These are phyloP conservation scores for Ophiocordyceps sinensis DNA, from an alignment of 2,329 filamentous ascomycete genomes.

Conservation along the genomic window DNA sequence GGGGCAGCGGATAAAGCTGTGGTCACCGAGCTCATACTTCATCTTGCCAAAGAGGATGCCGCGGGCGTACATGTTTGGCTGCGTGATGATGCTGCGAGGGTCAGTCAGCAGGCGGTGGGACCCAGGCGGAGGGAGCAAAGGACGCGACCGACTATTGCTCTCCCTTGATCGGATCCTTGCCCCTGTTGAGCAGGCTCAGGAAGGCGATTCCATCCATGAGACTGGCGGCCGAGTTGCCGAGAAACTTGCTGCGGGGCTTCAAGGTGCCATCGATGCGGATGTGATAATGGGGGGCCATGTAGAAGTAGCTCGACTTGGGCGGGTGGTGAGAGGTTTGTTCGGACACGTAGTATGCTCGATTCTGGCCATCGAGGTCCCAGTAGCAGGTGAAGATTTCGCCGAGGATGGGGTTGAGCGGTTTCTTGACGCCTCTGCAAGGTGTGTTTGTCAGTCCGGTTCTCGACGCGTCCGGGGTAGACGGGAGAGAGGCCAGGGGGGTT, in stretches of 20 bases:
- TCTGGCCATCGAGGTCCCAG: slow-evolving; percentile 80
- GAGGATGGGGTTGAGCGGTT: slow-evolving; percentile 90
- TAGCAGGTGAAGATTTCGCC: slow-evolving; percentile 92
- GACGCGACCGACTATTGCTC: slow-evolving; percentile 66
- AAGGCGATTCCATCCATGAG: slow-evolving; percentile 96
- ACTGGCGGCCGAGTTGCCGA: slow-evolving; percentile 94
- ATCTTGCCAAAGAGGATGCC: slow-evolving; percentile 97
- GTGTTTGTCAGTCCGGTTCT: neutral
- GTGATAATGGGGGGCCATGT: slow-evolving; percentile 85
- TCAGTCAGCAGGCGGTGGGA: slow-evolving; percentile 4
- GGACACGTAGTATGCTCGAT: slow-evolving; percentile 84
- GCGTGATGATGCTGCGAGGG: slow-evolving; percentile 61
- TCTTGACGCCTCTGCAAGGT: slow-evolving; percentile 72
- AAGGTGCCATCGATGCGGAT: slow-evolving; percentile 92
- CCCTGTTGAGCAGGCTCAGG: slow-evolving; percentile 66
- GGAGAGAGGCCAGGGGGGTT: neutral
- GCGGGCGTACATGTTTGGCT: slow-evolving; percentile 97
- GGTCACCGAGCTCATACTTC: slow-evolving; percentile 97
- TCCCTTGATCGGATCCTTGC: slow-evolving; percentile 46
- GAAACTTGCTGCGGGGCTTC: slow-evolving; percentile 86
- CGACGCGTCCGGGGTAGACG: neutral
- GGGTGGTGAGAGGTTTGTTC: slow-evolving; percentile 98
- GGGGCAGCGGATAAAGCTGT: slow-evolving; percentile 83
- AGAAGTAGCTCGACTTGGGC: slow-evolving; percentile 98
- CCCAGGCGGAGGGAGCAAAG: too few species aligned